A percentile compares a stretch with the other conserved stretches of the same genome.
These are phyloP conservation scores for Russula foetens DNA, from an alignment of 768 basidiomycete species.

Conservation along the genomic window DNA sequence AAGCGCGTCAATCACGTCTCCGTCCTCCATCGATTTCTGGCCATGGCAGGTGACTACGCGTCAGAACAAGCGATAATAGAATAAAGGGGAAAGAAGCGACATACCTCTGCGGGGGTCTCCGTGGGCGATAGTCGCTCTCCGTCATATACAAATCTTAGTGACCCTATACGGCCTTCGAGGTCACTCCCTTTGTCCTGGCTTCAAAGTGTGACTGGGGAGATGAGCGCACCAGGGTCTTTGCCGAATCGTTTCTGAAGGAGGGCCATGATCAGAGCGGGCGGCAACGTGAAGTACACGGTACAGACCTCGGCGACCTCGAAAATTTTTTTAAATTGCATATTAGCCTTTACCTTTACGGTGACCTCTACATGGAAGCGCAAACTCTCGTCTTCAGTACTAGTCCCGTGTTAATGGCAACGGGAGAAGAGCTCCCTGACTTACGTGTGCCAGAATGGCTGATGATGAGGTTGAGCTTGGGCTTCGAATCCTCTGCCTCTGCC, in stretches of 20 bases:
- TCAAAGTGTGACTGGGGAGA: background rate
- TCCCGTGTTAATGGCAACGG: background rate
- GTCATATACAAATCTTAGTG: slow-evolving; percentile 16
- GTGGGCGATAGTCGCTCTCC: slow-evolving; percentile 15
- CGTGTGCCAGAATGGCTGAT: slow-evolving; percentile 14
- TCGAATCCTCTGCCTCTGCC: slow-evolving; percentile 15
- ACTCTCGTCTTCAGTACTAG: background rate
- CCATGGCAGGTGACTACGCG: background rate
- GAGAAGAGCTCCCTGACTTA: background rate
- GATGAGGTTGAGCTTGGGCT: slow-evolving; percentile 18
- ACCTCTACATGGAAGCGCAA: background rate
- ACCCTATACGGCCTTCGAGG: slow-evolving; percentile 4
- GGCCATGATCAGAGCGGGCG: background rate
- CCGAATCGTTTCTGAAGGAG: slow-evolving; percentile 11
- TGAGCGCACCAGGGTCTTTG: slow-evolving; percentile 17
- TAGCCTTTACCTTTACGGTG: slow-evolving; percentile 19
- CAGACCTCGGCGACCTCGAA: slow-evolving; percentile 19
- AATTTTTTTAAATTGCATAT: slow-evolving; percentile 19
- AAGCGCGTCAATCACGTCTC: slow-evolving; percentile 18
- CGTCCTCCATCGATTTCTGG: slow-evolving; percentile 17
- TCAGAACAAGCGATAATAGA: background rate
- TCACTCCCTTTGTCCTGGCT: background rate
- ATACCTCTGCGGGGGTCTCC: slow-evolving; percentile 15
- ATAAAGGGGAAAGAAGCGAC: background rate
- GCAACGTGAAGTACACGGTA: background rate